Base-by-base conservation (phyloP, 1,284 basidiomycete genomes). In the Hypsizygus ulmarius region DNA sequence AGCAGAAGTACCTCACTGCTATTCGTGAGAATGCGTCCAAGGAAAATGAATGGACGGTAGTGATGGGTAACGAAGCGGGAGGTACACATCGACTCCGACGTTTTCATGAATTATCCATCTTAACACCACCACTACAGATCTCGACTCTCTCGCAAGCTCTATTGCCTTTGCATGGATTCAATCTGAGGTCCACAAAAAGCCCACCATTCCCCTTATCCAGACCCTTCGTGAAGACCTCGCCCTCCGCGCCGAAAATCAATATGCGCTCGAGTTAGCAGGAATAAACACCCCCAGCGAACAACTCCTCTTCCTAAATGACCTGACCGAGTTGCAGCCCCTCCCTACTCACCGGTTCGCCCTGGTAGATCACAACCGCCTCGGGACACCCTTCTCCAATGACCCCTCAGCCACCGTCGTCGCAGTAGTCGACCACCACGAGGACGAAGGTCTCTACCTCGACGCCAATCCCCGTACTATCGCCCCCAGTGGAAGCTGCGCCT, bases 391-490 rank as follows among this genome's bases (percentile, higher is more conserved):
- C 61, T 59, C 69, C 1, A 46, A 67, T 21, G 67, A 74, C 35
- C 64, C 74, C 5, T 62, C 66, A 18, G 66, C 71, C 1, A 66
- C 68, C 7, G 92, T 98, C 3, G 73, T 81, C 1, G 84, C 87
- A 2, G 74, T 98, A 43, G 70, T 99, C n/a, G 96, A 99, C 65
- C 96, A 99, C 64, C 95, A 99, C 65, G 84, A 79, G 35, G 94
- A 98, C 67, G 94, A 95, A 57, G 76, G 78, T 0, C 69, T 77
- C 2, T 81, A 96, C 63, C 62, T 77, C 47, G 70, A 72, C 3
- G 90, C 92, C 0, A 64, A 74, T 8, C 84, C 88, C 2, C 79
- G 93, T 14, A 67, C 82, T 43, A 76, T 97, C 47, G 64, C 68
- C 2, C 78, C 81, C 0, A 81, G 82, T 0, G 94, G 94, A 2